Evolutionary conservation across 2,329 filamentous ascomycete species (phyloP), one percentile per base, ranked within the genome.

Genomic region (Cryphonectria nitschkei): DNA sequence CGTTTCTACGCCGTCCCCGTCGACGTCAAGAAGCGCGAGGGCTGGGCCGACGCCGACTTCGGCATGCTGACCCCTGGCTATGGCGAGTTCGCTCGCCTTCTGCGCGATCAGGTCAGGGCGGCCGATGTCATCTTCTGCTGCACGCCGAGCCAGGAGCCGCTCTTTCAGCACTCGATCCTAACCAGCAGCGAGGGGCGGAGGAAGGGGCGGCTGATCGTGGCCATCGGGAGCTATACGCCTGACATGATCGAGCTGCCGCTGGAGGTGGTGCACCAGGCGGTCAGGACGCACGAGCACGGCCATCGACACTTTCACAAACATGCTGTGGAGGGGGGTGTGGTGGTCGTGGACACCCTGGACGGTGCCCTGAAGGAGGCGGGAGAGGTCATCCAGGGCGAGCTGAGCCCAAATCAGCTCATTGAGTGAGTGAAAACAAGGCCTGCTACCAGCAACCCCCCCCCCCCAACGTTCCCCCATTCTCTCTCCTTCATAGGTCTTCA

Each of bases 81-180:
- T 74, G 89, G 87, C 69, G 95, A 90, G 76, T 90, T 86, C 76
- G 80, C 84, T 9, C 81, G 93, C 1, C 82, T 96, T 29, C 81
- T 94, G 50, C 91, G 91, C 76, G 88, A 92, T 52, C 88, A 93
- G 65, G 84, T 98, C 66, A 84, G 89, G 52, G 88, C 88, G 11
- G 89, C 93, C 0, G 93, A 96, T 76, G 91, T 93, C 13, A 92
- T 98, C 52, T 96, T 97, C 82, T 95, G 93, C 82, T 97, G 93
- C 74, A 97, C 94, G 1, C 93, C 95, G 0, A 92, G 90, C 0
- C 87, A 85, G 0, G 84, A 87, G 46, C 92, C 93, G 0, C 83
- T 98, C 1, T 98, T 98, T 77, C 92, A 95, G 67, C 85, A 83
- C 13, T 79, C 86, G 14, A 90, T 93, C 72, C 84, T 98, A 66